phyloP scores from a whole-genome alignment of 1,284 basidiomycete species.

The Leccinum huronense region DNA sequence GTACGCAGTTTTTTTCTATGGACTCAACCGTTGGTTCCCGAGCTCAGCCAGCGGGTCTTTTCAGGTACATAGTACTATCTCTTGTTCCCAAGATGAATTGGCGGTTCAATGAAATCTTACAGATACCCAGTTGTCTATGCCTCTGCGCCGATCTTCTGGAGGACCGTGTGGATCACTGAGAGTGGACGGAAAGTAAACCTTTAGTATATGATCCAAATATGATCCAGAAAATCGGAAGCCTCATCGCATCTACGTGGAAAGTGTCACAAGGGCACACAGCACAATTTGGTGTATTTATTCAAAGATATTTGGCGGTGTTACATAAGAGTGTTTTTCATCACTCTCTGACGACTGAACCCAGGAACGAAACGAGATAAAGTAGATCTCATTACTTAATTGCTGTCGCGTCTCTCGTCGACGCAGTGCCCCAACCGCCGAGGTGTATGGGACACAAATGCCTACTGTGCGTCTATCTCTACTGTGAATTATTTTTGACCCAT shows the following conservation, averaged over 20 bases:
- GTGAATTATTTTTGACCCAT: constrained; percentile 5
- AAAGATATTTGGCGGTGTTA: constrained; percentile 65
- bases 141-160: constrained; percentile 47
- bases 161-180: constrained; percentile 37
- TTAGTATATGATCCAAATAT: constrained; percentile 40
- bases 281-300: too few relatives aligned
- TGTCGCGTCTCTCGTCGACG: constrained; percentile 78
- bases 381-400: constrained; percentile 65
- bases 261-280: not conserved
- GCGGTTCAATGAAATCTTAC: constrained; percentile 38
- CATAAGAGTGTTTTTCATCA: constrained; percentile 29
- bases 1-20: too few relatives aligned
- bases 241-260: constrained; percentile 37
- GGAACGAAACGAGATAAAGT: constrained; percentile 53
- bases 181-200: constrained; percentile 47
- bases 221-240: constrained; percentile 39
- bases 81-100: constrained; percentile 4
- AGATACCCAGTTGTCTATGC: constrained; percentile 70
- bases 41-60: too few relatives aligned
- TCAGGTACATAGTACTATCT: too few relatives aligned
- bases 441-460: constrained; percentile 66
- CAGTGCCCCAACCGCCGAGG: constrained; percentile 59
- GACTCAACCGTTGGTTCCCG: too few relatives aligned
- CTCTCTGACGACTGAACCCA: constrained; percentile 35
- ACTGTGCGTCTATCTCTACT: constrained; percentile 45